Percentiles rank a stretch among this genome's conserved stretches.
phyloP scores from a whole-genome alignment of 345 rosid species.

The Populus ilicifolia region DNA sequence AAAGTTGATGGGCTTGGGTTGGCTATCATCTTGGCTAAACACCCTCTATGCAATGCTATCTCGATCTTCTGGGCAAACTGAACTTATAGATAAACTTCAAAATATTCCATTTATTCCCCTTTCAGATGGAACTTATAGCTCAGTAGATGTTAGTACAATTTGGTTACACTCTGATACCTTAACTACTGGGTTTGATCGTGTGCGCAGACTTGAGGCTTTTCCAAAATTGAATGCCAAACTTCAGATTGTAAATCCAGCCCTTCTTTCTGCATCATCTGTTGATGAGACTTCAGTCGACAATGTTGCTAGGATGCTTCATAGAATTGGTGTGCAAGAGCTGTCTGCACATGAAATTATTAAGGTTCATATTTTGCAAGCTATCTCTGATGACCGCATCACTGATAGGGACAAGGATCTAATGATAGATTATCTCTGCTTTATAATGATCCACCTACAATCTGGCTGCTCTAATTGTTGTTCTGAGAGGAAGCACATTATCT shows the following conservation, averaged over 20 bases:
- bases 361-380: conserved; percentile 68
- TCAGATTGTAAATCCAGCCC: conserved; percentile 56
- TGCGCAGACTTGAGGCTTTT: conserved; percentile 54
- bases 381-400: conserved; percentile 35
- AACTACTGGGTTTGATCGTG: conserved; percentile 40
- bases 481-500: conserved; percentile 61
- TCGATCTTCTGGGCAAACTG: conserved; percentile 46
- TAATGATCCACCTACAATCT: conserved; percentile 77
- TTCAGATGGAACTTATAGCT: conserved; percentile 68
- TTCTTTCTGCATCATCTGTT: conserved; percentile 47
- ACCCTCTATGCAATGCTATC: conserved; percentile 43
- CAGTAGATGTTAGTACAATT: conserved; percentile 62
- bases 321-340: conserved; percentile 67
- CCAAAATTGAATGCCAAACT: conserved; percentile 71
- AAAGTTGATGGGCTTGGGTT: conserved; percentile 56
- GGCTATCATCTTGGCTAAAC: conserved; percentile 74
- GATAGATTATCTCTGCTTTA: conserved; percentile 78
- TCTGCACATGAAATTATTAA: conserved; percentile 85
- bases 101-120: conserved; percentile 74
- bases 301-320: conserved; percentile 54
- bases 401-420: conserved; percentile 38
- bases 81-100: conserved; percentile 43
- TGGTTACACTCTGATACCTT: conserved; percentile 72
- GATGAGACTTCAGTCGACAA: conserved; percentile 37
- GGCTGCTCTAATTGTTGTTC: conserved; percentile 54